phyloP scores from a whole-genome alignment of 2,329 filamentous ascomycete species.

The Claviceps capensis region DNA sequence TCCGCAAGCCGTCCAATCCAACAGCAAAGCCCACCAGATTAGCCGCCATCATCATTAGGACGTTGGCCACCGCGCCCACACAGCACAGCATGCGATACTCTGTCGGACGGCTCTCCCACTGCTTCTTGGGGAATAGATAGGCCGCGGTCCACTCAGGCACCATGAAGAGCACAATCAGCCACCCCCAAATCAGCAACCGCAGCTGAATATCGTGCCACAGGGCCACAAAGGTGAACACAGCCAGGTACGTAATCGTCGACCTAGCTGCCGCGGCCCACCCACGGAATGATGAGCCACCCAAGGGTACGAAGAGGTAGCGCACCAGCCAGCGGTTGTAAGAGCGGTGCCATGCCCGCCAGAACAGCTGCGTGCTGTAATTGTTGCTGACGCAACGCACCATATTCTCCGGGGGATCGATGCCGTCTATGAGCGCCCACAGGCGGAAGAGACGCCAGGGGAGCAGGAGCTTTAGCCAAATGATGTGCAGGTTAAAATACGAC shows the following conservation, averaged over 20 bases:
- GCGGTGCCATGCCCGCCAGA: conserved; percentile 95
- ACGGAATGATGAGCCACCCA: conserved; percentile 55
- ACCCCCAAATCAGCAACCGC: conserved; percentile 84
- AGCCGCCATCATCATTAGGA: conserved; percentile 90
- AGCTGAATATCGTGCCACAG: conserved; percentile 97
- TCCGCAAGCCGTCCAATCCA: conserved; percentile 74
- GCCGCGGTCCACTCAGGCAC: conserved; percentile 68
- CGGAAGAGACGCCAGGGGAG: conserved; percentile 98
- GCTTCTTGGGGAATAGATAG: conserved; percentile 56
- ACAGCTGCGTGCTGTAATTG: conserved; percentile 80
- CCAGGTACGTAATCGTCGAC: conserved; percentile 60
- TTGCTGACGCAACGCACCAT: conserved; percentile 95
- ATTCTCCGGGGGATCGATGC: conserved; percentile 91
- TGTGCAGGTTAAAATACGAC: conserved; percentile 88
- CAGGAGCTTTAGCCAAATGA: conserved; percentile 95
- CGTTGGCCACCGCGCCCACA: conserved; percentile 66
- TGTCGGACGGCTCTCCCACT: conserved; percentile 57
- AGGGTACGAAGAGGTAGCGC: conserved; percentile 83
- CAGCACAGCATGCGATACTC: conserved; percentile 70
- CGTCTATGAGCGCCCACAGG: conserved; percentile 84
- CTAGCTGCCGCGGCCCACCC: conserved; percentile 33
- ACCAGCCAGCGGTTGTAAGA: conserved; percentile 91
- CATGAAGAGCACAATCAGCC: conserved; percentile 90
- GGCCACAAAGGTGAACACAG: conserved; percentile 92
- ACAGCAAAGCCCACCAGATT: conserved; percentile 94